Evolutionary conservation across 2,329 filamentous ascomycete species (phyloP), one percentile per base, ranked within the genome.

Genomic region (Calonectria hongkongensis): DNA sequence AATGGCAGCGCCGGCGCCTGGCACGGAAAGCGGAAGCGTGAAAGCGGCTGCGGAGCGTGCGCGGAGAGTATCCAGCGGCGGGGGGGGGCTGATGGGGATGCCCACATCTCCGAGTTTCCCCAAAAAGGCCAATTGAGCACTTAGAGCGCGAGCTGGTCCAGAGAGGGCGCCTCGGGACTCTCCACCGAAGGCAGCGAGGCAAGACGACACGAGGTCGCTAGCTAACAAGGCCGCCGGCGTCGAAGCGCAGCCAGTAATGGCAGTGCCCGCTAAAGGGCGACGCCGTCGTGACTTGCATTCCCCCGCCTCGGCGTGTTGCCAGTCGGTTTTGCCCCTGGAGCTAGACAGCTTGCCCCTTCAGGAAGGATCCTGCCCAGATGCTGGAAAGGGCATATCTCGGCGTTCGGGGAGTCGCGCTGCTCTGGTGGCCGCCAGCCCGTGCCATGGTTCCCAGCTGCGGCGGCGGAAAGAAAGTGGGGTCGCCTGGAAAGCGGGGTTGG

Each of bases 331-430:
- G 58, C 58, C 58, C 58, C 58, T 63, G 39, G 58, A 47, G 58
- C 64, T 39, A 39, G 63, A 66, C 47, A 51, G 68, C 76, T 79
- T 79, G 70, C 78, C 75, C 47, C 66, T 76, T 70, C 66, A 64
- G 78, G 78, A 76, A 79, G 78, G 73, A 60, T 70, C 39, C 36
- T 51, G 15, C 39, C 41, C 21, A 21, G 39, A 41, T 67, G 69
- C 74, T 67, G 56, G 58, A 63, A 67, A 69, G 79, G 79, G 73
- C 74, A 79, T 81, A 80, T 80, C 76, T 81, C 79, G 79, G 79
- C 67, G 72, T 81, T 81, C 79, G 79, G 79, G 25, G 74, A 78
- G 41, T 74, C 68, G 30, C 41, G 30, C 41, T 73, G 67, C 33
- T 43, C 21, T 16, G 25, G 54, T 9, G 5, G 9, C 30, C 4